Evolutionary conservation across 257 asterid species (phyloP), one percentile per base, ranked within the genome.

Genomic region (Lavandula angustifolia): DNA sequence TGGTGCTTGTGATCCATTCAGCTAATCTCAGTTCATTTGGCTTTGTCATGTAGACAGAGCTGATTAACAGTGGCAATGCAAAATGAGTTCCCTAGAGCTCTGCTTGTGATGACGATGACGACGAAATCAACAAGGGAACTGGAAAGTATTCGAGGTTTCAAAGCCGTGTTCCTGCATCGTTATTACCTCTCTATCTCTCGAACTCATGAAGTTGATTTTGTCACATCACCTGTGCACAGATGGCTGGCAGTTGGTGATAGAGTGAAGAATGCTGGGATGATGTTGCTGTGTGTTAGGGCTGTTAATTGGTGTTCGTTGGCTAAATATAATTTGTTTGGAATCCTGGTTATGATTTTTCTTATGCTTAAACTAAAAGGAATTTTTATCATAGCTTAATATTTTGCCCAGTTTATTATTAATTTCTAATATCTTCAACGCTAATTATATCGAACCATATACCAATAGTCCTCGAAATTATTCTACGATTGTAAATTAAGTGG

Each of bases 21-120:
- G 79, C 67, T 35, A 46, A 73, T 76, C 89, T 79, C 84, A 85
- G 95, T 82, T 77, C 35, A 50, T 18, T 38, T 75, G 62, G 82
- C 87, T 77, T 66, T 79, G 76, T 77, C 64, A 54, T 55, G 17
- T 43, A 18, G 73, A 73, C 75, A 79, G 77, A 79, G 87, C 78
- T 78, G 73, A 60, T 16, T 13, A 62, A 54, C 73, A 69, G 78
- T 72, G 80, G 81, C 73, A 73, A 55, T 75, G 71, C 80, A 67
- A 35, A 42, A 66, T 0, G 82, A 63, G 95, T 79, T 78, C 85
- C 79, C 81, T 73, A 75, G 79, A 64, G 70, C 75, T 75, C 77
- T 62, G 73, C 64, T 55, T 67, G n/a, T 22, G 73, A 43, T 52
- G 57, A 68, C 62, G 91, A 79, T 60, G 85, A 83, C 49, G 77